Percentiles rank a stretch among this genome's conserved stretches.
These are phyloP conservation scores for Claviceps fusiformis DNA, from an alignment of 2,329 filamentous ascomycete species.

Conservation along the genomic window DNA sequence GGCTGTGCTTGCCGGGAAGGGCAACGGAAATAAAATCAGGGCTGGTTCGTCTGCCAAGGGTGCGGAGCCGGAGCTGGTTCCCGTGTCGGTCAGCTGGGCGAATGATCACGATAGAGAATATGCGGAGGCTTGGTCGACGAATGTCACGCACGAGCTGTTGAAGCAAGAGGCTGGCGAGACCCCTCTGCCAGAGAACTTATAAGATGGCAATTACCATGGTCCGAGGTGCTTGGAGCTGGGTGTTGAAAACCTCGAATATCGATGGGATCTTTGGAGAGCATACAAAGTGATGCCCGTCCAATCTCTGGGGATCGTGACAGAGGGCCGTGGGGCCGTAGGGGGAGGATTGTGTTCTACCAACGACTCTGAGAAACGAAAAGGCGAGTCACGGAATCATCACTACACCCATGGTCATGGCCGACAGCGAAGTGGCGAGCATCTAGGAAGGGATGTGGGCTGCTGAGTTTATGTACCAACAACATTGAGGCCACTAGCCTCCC, in stretches of 20 bases:
- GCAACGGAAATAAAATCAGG: conserved; percentile 36
- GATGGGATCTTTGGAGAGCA: background rate
- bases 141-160: conserved; percentile 37
- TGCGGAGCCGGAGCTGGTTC: conserved; percentile 18
- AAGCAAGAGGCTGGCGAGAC: conserved; percentile 11
- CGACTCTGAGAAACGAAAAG: background rate
- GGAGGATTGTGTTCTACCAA: background rate
- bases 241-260: background rate
- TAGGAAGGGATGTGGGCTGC: background rate
- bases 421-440: background rate
- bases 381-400: background rate
- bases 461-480: conserved; percentile 1
- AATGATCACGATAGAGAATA: conserved; percentile 33
- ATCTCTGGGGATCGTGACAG: background rate
- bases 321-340: background rate
- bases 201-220: background rate
- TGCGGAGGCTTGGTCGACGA: conserved; percentile 35
- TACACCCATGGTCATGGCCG: background rate
- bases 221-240: background rate
- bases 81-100: conserved; percentile 37
- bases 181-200: background rate
- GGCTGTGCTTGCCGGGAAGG: conserved; percentile 37
- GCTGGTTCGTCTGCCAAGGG: conserved; percentile 10
- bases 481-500: background rate
- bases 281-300: background rate